These are phyloP conservation scores for Rauvolfia tetraphylla DNA, from an alignment of 257 asterid genomes.

Conservation along the genomic window DNA sequence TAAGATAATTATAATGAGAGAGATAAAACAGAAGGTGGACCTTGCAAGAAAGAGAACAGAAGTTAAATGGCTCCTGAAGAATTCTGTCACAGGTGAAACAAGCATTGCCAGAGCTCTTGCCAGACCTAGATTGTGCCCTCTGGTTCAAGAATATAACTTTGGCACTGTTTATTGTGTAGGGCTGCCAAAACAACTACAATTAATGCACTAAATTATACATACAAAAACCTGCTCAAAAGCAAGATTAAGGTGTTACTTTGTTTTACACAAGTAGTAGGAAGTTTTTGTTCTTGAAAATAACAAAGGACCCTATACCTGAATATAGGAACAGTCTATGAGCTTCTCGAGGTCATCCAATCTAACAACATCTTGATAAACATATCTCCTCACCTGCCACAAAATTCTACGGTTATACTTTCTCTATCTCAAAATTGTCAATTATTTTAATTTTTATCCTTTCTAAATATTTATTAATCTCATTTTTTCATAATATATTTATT, in stretches of 20 bases:
- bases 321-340: constrained; percentile 67
- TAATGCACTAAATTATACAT: neutral
- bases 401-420: constrained; percentile 1
- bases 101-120: constrained; percentile 56
- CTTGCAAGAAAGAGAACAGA: constrained; percentile 97
- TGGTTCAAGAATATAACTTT: constrained; percentile 81
- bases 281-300: too few species aligned
- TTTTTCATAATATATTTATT: too few species aligned
- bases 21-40: constrained; percentile 26
- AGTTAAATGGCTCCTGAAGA: constrained; percentile 77
- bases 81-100: constrained; percentile 85
- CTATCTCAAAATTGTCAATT: too few species aligned
- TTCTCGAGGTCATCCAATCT: constrained; percentile 85
- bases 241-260: too few species aligned
- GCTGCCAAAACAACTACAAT: constrained; percentile 41
- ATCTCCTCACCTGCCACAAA: constrained; percentile 67
- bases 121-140: constrained; percentile 66
- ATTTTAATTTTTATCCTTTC: too few species aligned
- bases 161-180: constrained; percentile 85
- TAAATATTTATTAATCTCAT: too few species aligned
- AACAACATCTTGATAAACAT: constrained; percentile 74
- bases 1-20: neutral
- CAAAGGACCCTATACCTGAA: constrained; percentile 46
- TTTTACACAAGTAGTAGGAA: too few species aligned
- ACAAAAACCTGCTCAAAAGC: too few species aligned